Percentiles rank a stretch among this genome's conserved stretches.
phyloP scores from a whole-genome alignment of 305 asterid genomes.

The Rubia balearica region DNA sequence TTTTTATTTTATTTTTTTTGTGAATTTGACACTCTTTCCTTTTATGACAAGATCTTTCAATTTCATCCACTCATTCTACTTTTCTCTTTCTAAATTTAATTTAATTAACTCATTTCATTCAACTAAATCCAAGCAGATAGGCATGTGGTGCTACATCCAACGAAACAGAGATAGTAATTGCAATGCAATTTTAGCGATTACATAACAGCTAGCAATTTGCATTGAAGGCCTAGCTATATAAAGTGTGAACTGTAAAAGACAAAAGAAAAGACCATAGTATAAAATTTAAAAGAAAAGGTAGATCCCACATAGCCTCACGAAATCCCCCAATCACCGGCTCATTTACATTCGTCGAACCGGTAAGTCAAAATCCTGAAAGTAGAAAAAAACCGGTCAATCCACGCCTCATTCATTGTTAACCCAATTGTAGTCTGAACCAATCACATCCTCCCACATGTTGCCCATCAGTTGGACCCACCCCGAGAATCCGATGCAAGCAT shows the following conservation, averaged over 20 bases:
- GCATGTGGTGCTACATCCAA: too few species aligned
- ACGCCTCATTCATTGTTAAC: conserved; percentile 30
- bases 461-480: conserved; percentile 5
- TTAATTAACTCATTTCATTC: too few species aligned
- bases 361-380: conserved; percentile 16
- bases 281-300: not conserved
- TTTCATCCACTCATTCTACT: too few species aligned
- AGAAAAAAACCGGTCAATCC: conserved; percentile 25
- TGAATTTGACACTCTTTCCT: too few species aligned
- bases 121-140: too few species aligned
- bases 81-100: too few species aligned
- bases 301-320: not conserved
- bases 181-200: too few species aligned
- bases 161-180: too few species aligned
- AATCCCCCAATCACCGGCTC: conserved; percentile 7
- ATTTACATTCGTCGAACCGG: conserved; percentile 17
- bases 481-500: conserved; percentile 51
- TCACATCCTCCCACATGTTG: conserved; percentile 29
- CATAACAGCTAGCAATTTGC: not conserved
- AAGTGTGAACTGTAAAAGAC: not conserved
- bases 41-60: too few species aligned
- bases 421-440: conserved; percentile 23
- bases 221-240: not conserved
- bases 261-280: not conserved
- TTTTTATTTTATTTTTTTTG: too few species aligned